Conservation (phyloP, 371 early-diverging fungal species). For the Batrachochytrium dendrobatidis region DNA sequence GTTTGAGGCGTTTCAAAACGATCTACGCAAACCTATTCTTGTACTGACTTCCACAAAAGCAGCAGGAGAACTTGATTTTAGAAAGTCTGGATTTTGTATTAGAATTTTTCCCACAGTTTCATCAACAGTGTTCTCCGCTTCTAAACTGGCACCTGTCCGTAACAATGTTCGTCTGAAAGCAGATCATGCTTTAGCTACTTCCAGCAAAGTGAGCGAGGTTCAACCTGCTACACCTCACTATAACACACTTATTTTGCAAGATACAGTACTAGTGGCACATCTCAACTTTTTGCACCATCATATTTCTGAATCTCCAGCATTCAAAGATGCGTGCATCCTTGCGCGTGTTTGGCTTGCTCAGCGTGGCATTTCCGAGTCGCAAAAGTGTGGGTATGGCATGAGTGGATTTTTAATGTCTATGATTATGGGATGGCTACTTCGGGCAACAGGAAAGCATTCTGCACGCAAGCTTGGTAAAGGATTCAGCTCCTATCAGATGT, state of each 20-base stretch:
- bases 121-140: slow-evolving; percentile 51
- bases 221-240: slow-evolving; percentile 79
- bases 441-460: slow-evolving; percentile 53
- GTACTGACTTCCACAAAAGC: slow-evolving; percentile 41
- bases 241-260: slow-evolving; percentile 75
- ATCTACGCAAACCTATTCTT: slow-evolving; percentile 70
- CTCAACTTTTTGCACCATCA: slow-evolving; percentile 73
- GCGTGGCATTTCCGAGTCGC: slow-evolving; percentile 31
- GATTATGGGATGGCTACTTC: slow-evolving; percentile 78
- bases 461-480: slow-evolving; percentile 56
- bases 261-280: slow-evolving; percentile 64
- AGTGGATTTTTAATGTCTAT: slow-evolving; percentile 75
- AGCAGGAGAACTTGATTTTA: slow-evolving; percentile 19
- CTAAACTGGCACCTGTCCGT: slow-evolving; percentile 70
- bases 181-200: background rate
- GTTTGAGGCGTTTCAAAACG: slow-evolving; percentile 55
- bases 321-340: slow-evolving; percentile 70
- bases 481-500: slow-evolving; percentile 79
- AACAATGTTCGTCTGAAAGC: slow-evolving; percentile 65
- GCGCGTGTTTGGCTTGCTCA: slow-evolving; percentile 81
- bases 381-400: slow-evolving; percentile 35
- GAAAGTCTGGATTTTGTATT: slow-evolving; percentile 38
- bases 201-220: background rate
- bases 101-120: slow-evolving; percentile 72
- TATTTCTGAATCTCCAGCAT: slow-evolving; percentile 58